Evolutionary conservation across 768 basidiomycete species (phyloP).

Genomic region (Suillus placidus): DNA sequence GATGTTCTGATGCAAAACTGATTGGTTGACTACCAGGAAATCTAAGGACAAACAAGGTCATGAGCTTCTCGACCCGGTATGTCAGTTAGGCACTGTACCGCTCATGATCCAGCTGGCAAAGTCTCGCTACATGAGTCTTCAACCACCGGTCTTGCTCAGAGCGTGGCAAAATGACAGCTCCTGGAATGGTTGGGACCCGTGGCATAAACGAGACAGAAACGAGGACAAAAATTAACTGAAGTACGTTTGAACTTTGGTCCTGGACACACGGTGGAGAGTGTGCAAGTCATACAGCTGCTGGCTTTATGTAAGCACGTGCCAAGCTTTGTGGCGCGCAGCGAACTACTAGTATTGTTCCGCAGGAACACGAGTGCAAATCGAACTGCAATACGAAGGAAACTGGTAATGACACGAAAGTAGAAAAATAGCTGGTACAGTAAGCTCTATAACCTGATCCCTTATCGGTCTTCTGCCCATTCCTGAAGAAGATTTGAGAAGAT

Average conservation of each 20-base stretch:
- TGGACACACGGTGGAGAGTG: too few relatives aligned
- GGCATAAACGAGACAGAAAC: constrained; percentile 39
- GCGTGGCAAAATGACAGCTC: constrained; percentile 51
- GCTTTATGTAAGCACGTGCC: constrained; percentile 12
- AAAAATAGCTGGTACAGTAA: constrained; percentile 22
- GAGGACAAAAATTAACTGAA: neutral
- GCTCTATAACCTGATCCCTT: constrained; percentile 34
- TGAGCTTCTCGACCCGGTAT: neutral
- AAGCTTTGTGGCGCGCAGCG: constrained; percentile 22
- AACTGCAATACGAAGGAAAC: constrained; percentile 12
- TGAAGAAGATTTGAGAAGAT: constrained; percentile 35
- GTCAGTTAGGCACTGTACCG: constrained; percentile 46
- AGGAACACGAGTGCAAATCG: constrained; percentile 7
- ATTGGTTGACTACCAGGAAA: constrained; percentile 98
- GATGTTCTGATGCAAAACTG: constrained; percentile 74
- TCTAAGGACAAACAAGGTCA: constrained; percentile 40
- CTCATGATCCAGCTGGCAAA: constrained; percentile 67
- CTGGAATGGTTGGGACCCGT: constrained; percentile 73
- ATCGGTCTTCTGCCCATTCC: constrained; percentile 96
- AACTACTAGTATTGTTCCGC: constrained; percentile 8
- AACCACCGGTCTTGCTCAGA: constrained; percentile 71
- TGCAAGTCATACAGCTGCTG: constrained; percentile 1
- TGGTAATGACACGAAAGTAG: constrained; percentile 23
- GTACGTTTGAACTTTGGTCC: neutral
- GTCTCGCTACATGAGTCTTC: constrained; percentile 57